Base-by-base conservation (phyloP, 2,329 filamentous ascomycete genomes). In the Hypoxylon sp. region DNA sequence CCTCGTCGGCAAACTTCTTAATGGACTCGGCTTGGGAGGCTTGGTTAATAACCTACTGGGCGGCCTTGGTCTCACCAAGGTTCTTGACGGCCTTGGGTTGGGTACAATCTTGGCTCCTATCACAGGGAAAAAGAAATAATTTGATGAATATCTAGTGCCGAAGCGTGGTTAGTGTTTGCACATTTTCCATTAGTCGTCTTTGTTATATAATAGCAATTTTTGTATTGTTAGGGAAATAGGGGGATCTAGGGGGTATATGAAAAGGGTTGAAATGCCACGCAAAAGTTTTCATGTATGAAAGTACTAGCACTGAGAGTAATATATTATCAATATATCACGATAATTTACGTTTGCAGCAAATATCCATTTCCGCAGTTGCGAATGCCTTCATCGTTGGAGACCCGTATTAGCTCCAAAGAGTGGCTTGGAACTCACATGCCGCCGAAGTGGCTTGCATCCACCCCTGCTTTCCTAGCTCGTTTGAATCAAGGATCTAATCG, bases 1-100 rank as follows among this genome's bases (percentile, higher is more conserved):
- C 46, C 86, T 98, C 0, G 93, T 97, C 19, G 94, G 93, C 61
- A 90, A 90, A 76, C 82, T 97, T 67, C 86, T 96, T 64, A 90
- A 91, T 73, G 93, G 91, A 4, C 88, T 97, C 28, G 94, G 94
- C 63, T 87, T 97, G 1, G 94, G 94, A 65, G 91, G 91, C 14
- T 79, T 97, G 0, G 87, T 97, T 72, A 92, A 95, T 70, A 90
- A 90, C 52, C 83, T 97, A 2, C 86, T 97, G 1, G 91, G 92
- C 61, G 91, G 91, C 1, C 81, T 96, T 19, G 93, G 93, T 13
- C 84, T 97, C 65, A 89, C 90, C 79, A 92, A 92, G 77, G 82
- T 96, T 19, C 86, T 97, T 14, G 88, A 89, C 6, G 87, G 91
- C 1, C 86, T 97, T 28, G 94, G 94, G 68, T 81, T 94, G 0